These are phyloP conservation scores for Exophiala lecanii-corni DNA, from an alignment of 2,329 filamentous ascomycete species.

Conservation along the genomic window DNA sequence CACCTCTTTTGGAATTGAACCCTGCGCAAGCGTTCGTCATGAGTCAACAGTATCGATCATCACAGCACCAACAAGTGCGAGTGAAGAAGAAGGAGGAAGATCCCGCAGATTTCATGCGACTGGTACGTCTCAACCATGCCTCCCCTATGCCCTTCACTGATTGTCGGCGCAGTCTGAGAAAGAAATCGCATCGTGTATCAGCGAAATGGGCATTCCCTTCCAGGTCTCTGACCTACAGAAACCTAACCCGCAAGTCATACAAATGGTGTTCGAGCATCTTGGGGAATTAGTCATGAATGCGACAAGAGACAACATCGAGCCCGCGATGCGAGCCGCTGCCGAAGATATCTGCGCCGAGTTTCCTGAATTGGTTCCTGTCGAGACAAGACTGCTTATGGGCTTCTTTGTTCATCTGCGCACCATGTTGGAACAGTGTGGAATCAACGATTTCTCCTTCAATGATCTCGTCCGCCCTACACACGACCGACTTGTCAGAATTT, in stretches of 20 bases:
- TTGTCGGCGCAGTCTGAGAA: conserved; percentile 54
- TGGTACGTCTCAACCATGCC: conserved; percentile 37
- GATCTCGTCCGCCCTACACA: conserved; percentile 90
- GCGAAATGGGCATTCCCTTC: conserved; percentile 90
- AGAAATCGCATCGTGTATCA: conserved; percentile 96
- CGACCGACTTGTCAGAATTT: conserved; percentile 85
- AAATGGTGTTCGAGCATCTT: conserved; percentile 98
- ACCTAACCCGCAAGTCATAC: conserved; percentile 88
- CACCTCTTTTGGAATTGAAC: too few species aligned
- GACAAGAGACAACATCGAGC: conserved; percentile 87
- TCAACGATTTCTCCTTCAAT: conserved; percentile 88
- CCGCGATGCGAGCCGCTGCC: conserved; percentile 87
- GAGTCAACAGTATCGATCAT: conserved; percentile 47
- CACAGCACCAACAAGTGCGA: conserved; percentile 44
- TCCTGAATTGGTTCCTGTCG: conserved; percentile 74
- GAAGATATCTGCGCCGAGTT: conserved; percentile 79
- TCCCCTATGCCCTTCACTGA: neutral
- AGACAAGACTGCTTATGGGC: conserved; percentile 91
- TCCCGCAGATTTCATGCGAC: conserved; percentile 54
- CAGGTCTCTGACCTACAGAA: conserved; percentile 83
- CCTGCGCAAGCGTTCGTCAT: too few species aligned
- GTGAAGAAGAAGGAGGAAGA: conserved; percentile 54
- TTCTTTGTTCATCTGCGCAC: conserved; percentile 83
- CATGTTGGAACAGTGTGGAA: conserved; percentile 78
- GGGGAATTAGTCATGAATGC: conserved; percentile 90